Evolutionary conservation across 73 alveolate species (phyloP), one percentile per base, ranked within the genome.

Genomic region (Paramecium tetraurelia): DNA sequence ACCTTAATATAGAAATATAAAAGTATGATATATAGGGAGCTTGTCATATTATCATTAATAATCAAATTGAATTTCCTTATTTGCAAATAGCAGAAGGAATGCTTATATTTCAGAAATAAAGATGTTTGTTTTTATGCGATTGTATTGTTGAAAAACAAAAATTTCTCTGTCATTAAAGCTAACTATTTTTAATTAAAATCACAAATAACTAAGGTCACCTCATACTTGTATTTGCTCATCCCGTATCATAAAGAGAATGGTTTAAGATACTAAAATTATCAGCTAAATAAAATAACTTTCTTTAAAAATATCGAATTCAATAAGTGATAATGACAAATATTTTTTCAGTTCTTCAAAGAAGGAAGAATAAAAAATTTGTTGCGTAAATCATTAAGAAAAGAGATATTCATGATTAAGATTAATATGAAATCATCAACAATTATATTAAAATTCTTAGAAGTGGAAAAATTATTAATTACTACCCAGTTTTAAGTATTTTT

Each of bases 211-310:
- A 31, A 63, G 84, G 84, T 10, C 41, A 24, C 8, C 20, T 63
- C 2, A 63, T 27, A 11, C 84, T 63, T 31, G 21, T 63, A 63
- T 63, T 63, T 20, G 24, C 9, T 18, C 84, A 63, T 63, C 48
- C 48, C 18, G 29, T 27, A 33, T 21, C 84, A 63, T 63, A 24
- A 63, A 63, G 46, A 27, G 84, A 63, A 27, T 63, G 84, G 84
- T 63, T 63, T 63, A 63, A 63, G 48, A 63, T 27, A 63, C 20
- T 63, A 12, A 63, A 63, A 63, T 31, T 12, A 63, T 63, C 84
- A 63, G 84, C 84, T 20, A 72, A 72, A 72, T 43, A 72, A 72
- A 72, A 35, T 43, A 38, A 72, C 46, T 72, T 72, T 40, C 41
- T 14, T 29, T 9, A 5, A 36, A 72, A 72, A 72, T 72, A 72